Base-by-base conservation (phyloP, 768 basidiomycete species). In the Suillus hirtellus region DNA sequence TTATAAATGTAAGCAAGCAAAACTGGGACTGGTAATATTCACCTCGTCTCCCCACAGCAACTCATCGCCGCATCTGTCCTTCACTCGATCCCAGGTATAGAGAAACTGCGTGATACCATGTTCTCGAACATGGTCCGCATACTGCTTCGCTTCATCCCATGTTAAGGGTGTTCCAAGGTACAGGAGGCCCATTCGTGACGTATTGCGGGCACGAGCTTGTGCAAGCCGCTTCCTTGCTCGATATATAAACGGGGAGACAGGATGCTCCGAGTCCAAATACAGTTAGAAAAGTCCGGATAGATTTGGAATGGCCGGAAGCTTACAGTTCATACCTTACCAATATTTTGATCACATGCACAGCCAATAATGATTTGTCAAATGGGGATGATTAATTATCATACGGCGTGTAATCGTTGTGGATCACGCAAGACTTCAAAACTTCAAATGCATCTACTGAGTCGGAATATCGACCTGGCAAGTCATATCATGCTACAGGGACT, bases 41-140 rank as follows among this genome's bases (percentile, higher is more conserved):
- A 96, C 96, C 90, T 99, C 97, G 72, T 99, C 97, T 19, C 97
- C 97, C 97, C 97, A 99, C 12, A 97, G 83, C 37, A 99, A 80
- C 66, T 94, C 92, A 71, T 99, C 95, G 1, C 95, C 96, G 24
- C 86, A 84, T 66, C 93, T 83, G 72, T 93, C 90, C 82, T 97
- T 99, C 72, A 96, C 82, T 55, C 88, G 86, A 71, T 95, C 88
- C 95, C 95, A 99, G 58, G 87, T 93, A 69, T 96, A 85, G 61
- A 99, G 77, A 75, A 99, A 96, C 77, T 99, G 97, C 8, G 91
- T 89, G 71, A 99, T 94, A 53, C 97, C 97, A 75, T 99, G 96
- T 59, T 81, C 78, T 67, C 95, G 83, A 67, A 99, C 93, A 78
- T 98, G 94, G 72, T 95, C 88, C 17, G 93, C 91, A 69, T 93